These are phyloP conservation scores for Chrysosporium keratinophilum DNA, from an alignment of 2,329 filamentous ascomycete genomes.

Conservation along the genomic window DNA sequence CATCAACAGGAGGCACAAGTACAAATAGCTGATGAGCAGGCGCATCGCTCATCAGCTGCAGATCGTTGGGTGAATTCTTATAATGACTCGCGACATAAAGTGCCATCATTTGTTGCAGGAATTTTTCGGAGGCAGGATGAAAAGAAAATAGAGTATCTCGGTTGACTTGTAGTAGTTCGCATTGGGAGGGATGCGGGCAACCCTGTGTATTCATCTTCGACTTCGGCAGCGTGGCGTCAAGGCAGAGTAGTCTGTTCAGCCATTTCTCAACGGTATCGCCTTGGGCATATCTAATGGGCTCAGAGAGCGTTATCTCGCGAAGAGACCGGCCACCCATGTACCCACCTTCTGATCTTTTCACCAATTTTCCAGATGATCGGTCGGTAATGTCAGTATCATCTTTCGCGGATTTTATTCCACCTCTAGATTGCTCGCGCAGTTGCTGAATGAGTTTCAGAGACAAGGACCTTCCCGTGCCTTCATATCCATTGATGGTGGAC, in stretches of 20 bases:
- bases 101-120: constrained; percentile 95
- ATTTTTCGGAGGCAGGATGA: constrained; percentile 92
- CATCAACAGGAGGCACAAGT: constrained; percentile 72
- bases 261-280: constrained; percentile 90
- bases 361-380: constrained; percentile 62
- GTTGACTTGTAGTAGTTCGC: constrained; percentile 87
- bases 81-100: constrained; percentile 96
- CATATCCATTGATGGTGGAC: constrained; percentile 97
- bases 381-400: constrained; percentile 61
- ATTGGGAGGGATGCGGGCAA: constrained; percentile 81
- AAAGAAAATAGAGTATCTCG: constrained; percentile 96
- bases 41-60: constrained; percentile 97
- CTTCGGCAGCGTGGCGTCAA: constrained; percentile 81
- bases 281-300: constrained; percentile 88
- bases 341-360: constrained; percentile 52
- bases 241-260: constrained; percentile 86
- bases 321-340: constrained; percentile 63
- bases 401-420: constrained; percentile 44
- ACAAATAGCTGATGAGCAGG: constrained; percentile 95
- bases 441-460: constrained; percentile 97
- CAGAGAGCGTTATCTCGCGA: constrained; percentile 81
- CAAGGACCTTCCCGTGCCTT: constrained; percentile 87
- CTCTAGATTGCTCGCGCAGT: constrained; percentile 80
- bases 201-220: constrained; percentile 62
- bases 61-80: constrained; percentile 94